Base-by-base conservation (phyloP, 305 asterid species). In the Withania somnifera region DNA sequence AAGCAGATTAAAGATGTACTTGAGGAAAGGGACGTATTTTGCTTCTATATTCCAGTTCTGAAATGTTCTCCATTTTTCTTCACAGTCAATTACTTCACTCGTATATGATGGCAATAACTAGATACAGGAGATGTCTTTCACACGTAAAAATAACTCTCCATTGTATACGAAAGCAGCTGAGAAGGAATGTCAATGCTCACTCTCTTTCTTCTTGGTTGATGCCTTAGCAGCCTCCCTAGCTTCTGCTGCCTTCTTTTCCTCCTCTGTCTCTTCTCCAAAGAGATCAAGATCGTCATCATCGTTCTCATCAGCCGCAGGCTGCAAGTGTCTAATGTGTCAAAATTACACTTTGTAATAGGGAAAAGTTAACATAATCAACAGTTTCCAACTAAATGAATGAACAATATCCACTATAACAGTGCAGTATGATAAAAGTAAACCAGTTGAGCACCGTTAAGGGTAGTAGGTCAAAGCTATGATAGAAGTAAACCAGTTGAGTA, bases 261-360 rank as follows among this genome's bases (percentile, higher is more conserved):
- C 99, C 88, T 96, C 99, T 5, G 99, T 96, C 88, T 94, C 99
- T 47, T 96, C 99, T 26, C 98, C 98, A 64, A 96, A 96, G 82
- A 94, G 97, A 87, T 94, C 98, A 50, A 96, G 91, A 78, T 96
- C 99, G 10, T 96, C 99, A 20, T 96, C 98, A 0, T 95, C 99
- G 1, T 95, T 98, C 1, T 84, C 95, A 1, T 76, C 98, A 0
- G 61, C 97, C 0, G 80, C 90, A 52, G 90, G 92, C 98, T 93
- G 88, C 40, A 26, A 54, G 42, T 56, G 77, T 71, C 83, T 50
- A 15, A 78, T 4, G n/a, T 7, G n/a, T 17, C 32, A 82, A 15
- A n/a, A 45, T 17, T 38, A 61, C 50, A 13, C 38, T 51, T 26
- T 40, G 3, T 4, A 17, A 7, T 1, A 26, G 17, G 17, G 6